Base-by-base conservation (phyloP, 2,329 filamentous ascomycete species). In the Akanthomyces lecanii region DNA sequence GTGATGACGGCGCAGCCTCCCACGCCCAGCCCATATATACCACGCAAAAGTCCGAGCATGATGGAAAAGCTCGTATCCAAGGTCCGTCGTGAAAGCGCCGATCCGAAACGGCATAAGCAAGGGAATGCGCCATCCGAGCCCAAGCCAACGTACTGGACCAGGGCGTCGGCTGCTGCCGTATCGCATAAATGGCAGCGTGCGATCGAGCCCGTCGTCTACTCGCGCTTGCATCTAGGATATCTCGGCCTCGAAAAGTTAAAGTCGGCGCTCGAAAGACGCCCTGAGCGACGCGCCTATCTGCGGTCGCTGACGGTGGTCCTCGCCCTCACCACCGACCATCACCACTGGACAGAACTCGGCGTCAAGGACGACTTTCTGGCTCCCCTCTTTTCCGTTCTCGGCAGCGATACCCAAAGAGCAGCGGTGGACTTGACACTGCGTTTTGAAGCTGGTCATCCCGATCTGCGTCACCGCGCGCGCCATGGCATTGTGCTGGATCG, bases 141-240 rank as follows among this genome's bases (percentile, higher is more conserved):
- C 42, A 18, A 38, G 23, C 6, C 25, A 12, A 45, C n/a, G 28
- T 23, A 28, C 59, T 61, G 51, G 60, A 55, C 42, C 2, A 42
- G 40, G 3, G 60, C 60, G 5, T 55, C 42, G 11, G 51, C 42
- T 0, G 59, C 51, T 11, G 11, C 28, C 6, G n/a, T 54, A 5
- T 62, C 51, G 12, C 14, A 6, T n/a, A 36, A 23, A 21, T 62
- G 59, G 51, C 57, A 45, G 45, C 51, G 33, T 4, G 58, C 57
- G 4, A 40, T 61, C 23, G 63, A 64, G 33, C 47, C 57, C 12
- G n/a, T 62, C 10, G 12, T 50, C 16, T 64, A 56, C 38, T 51
- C 63, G 4, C 18, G 51, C 21, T 18, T 64, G 25, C 23, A 40
- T 16, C 10, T 55, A 3, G 25, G 2, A 21, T 38, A 21, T 5